Percentiles rank a stretch among this genome's conserved stretches.
phyloP scores from a whole-genome alignment of 2,329 filamentous ascomycete genomes.

The Penicillium sp. region DNA sequence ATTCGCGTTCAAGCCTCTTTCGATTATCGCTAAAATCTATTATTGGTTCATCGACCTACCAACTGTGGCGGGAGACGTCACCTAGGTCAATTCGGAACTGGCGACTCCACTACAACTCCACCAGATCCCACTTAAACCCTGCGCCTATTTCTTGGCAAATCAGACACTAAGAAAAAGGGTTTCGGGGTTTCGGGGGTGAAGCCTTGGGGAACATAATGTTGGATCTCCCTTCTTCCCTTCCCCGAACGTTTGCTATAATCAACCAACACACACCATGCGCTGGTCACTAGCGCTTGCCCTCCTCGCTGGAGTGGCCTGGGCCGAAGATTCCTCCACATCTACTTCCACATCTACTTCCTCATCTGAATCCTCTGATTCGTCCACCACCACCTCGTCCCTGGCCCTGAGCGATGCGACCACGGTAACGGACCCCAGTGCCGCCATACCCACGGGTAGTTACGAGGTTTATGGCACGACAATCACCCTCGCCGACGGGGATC shows the following conservation, averaged over 20 bases:
- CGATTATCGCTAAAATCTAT: background rate
- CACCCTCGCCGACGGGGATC: conserved; percentile 24
- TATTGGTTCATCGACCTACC: conserved; percentile 13
- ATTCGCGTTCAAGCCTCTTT: background rate
- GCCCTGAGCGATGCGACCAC: conserved; percentile 20
- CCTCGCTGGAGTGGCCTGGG: conserved; percentile 14
- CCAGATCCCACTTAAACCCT: background rate
- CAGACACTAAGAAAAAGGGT: background rate
- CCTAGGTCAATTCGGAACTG: background rate
- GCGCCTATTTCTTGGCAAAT: background rate
- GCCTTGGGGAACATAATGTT: background rate
- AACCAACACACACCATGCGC: conserved; percentile 15
- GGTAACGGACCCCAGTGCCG: conserved; percentile 21
- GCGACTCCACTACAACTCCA: background rate
- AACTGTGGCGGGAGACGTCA: conserved; percentile 9
- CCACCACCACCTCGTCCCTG: conserved; percentile 1
- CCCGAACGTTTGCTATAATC: background rate
- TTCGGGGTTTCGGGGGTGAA: background rate
- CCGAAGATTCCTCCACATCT: conserved; percentile 3
- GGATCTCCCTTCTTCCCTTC: background rate
- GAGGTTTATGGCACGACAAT: conserved; percentile 40
- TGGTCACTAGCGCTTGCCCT: conserved; percentile 15
- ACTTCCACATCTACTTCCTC: conserved; percentile 15
- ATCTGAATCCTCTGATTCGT: background rate
- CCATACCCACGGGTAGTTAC: conserved; percentile 42